Evolutionary conservation across 2,329 filamentous ascomycete genomes (phyloP).

Genomic region (Epicoccum nigrum): DNA sequence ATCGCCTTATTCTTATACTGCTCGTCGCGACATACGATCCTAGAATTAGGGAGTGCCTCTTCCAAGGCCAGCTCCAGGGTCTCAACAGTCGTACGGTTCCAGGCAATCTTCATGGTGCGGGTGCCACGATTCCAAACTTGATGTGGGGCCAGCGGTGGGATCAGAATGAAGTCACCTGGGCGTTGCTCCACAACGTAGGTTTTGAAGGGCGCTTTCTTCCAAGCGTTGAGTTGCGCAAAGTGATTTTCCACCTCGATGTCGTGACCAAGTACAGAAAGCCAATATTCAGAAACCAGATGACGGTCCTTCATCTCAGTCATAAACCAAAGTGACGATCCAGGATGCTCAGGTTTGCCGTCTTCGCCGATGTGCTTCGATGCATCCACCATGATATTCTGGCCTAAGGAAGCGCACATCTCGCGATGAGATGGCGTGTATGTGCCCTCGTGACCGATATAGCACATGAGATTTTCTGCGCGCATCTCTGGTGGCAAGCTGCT

Average conservation of each 20-base stretch:
- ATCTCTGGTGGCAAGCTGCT: constrained; percentile 84
- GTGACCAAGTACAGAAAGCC: constrained; percentile 88
- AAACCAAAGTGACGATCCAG: constrained; percentile 95
- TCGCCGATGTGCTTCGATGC: constrained; percentile 70
- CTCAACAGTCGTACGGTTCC: constrained; percentile 94
- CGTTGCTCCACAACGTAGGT: constrained; percentile 92
- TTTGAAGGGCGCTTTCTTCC: constrained; percentile 92
- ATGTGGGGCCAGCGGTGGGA: constrained; percentile 91
- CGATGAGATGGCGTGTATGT: constrained; percentile 94
- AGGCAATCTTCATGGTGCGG: constrained; percentile 94
- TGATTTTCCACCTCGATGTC: constrained; percentile 97
- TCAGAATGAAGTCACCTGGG: constrained; percentile 88
- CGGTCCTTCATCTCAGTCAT: constrained; percentile 98
- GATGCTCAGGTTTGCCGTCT: constrained; percentile 72
- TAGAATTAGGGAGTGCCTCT: constrained; percentile 86
- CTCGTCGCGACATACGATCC: constrained; percentile 93
- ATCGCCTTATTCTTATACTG: constrained; percentile 99
- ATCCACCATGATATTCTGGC: constrained; percentile 98
- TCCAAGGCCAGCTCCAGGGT: constrained; percentile 84
- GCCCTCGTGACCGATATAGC: constrained; percentile 95
- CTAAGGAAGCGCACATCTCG: constrained; percentile 96
- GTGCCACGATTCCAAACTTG: constrained; percentile 99
- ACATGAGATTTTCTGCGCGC: constrained; percentile 97
- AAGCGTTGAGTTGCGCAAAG: constrained; percentile 93
- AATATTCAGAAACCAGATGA: constrained; percentile 89